These are phyloP conservation scores for Sanghuangporus sanghuang DNA, from an alignment of 1,284 basidiomycete genomes.

Conservation along the genomic window DNA sequence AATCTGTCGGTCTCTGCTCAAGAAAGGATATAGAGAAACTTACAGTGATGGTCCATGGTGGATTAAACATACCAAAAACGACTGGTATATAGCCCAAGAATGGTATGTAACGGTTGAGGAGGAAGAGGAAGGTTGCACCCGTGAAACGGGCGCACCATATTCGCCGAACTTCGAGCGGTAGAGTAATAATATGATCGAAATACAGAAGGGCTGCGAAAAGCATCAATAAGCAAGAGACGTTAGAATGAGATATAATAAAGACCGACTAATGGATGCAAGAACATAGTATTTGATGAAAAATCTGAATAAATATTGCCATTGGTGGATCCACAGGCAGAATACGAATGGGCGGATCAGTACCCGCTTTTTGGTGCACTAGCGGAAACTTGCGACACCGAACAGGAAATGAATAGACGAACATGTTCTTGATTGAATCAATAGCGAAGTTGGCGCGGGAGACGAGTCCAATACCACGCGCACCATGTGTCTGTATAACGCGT, in stretches of 20 bases:
- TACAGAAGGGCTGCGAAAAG: conserved; percentile 11
- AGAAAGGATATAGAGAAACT: not conserved
- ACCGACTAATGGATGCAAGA: conserved; percentile 14
- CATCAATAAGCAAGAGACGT: not conserved
- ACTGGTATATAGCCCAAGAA: conserved; percentile 15
- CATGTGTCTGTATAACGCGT: not conserved
- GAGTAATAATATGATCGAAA: conserved; percentile 13
- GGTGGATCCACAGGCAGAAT: not conserved
- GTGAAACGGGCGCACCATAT: conserved; percentile 15
- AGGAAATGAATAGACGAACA: conserved; percentile 7
- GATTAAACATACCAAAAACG: conserved; percentile 7
- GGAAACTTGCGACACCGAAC: not conserved
- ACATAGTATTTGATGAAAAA: conserved; percentile 16
- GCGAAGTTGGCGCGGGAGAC: conserved; percentile 5
- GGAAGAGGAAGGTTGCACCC: conserved; percentile 13
- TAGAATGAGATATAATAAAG: not conserved
- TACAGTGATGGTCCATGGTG: conserved; percentile 14
- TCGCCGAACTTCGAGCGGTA: conserved; percentile 12
- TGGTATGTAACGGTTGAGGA: conserved; percentile 16
- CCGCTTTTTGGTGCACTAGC: not conserved
- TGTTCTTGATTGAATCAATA: conserved; percentile 1
- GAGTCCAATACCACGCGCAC: not conserved
- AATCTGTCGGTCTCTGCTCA: not conserved
- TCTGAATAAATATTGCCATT: conserved; percentile 3
- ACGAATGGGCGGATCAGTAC: not conserved